Percentiles rank a stretch among this genome's conserved stretches.
Conservation (phyloP, 169 alveolate species). For the Fabrea salina region DNA sequence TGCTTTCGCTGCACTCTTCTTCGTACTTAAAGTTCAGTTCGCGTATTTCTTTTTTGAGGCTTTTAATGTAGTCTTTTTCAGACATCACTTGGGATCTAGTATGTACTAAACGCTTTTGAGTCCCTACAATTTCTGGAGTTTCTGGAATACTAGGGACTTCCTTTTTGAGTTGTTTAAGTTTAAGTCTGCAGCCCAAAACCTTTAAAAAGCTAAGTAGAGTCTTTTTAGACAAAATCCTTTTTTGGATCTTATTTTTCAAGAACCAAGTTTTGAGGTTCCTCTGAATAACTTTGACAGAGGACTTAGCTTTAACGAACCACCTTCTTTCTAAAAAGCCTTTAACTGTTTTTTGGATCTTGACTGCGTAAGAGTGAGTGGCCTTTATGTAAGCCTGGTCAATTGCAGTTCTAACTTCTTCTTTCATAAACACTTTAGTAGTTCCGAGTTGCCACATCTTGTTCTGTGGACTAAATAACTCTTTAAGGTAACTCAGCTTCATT, state of each 20-base stretch:
- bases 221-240: neutral
- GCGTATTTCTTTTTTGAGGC: neutral
- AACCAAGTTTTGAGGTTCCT: neutral
- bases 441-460: slow-evolving; percentile 43
- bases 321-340: neutral
- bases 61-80: neutral
- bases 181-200: neutral
- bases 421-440: slow-evolving; percentile 45
- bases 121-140: neutral
- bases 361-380: neutral
- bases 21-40: neutral
- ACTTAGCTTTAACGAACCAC: neutral
- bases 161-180: neutral
- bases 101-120: neutral
- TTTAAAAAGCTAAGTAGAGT: neutral
- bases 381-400: neutral
- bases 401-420: slow-evolving; percentile 21
- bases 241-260: neutral
- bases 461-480: slow-evolving; percentile 3
- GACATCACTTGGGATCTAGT: neutral
- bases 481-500: slow-evolving; percentile 7
- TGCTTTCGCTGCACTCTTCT: neutral
- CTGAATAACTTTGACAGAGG: neutral
- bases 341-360: neutral
- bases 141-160: neutral